Conservation (phyloP, 306 rosid species). For the Hippophae tibetana region DNA sequence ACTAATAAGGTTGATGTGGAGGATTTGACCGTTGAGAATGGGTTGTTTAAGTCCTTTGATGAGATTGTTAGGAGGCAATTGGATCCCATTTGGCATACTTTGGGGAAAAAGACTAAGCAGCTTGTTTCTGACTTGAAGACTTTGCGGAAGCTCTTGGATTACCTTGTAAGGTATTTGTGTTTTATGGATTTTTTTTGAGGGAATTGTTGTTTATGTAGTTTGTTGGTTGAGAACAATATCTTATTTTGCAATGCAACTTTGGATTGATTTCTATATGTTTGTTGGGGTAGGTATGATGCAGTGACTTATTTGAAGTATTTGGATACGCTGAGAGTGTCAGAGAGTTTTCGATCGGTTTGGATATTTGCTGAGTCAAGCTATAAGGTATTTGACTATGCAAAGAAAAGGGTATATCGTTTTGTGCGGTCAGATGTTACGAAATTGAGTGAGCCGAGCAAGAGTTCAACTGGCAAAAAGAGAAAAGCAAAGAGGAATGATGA, state of each 20-base stretch:
- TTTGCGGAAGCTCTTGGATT: constrained; percentile 79
- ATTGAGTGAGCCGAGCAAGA: constrained; percentile 33
- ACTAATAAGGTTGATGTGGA: constrained; percentile 88
- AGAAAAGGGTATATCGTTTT: constrained; percentile 81
- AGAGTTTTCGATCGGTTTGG: constrained; percentile 92
- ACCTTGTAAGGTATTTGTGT: constrained; percentile 56
- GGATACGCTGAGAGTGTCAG: constrained; percentile 87
- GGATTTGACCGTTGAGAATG: constrained; percentile 82
- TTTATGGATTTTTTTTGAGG: not conserved
- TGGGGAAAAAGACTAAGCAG: constrained; percentile 90
- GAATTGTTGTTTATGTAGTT: not conserved
- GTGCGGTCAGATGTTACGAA: constrained; percentile 52
- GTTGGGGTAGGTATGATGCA: constrained; percentile 68
- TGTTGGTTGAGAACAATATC: not conserved
- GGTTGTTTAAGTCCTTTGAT: constrained; percentile 88
- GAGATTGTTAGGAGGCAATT: constrained; percentile 88
- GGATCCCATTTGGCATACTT: constrained; percentile 97
- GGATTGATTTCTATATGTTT: constrained; percentile 24
- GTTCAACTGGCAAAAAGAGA: constrained; percentile 48
- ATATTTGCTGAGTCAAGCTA: constrained; percentile 95
- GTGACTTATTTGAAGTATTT: constrained; percentile 87
- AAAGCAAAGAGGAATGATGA: constrained; percentile 43
- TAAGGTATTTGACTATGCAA: constrained; percentile 82
- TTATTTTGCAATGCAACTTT: no score
- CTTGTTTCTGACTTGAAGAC: constrained; percentile 88